Conservation (phyloP, 108 stramenopile genomes). For the Cyclotella sp. region DNA sequence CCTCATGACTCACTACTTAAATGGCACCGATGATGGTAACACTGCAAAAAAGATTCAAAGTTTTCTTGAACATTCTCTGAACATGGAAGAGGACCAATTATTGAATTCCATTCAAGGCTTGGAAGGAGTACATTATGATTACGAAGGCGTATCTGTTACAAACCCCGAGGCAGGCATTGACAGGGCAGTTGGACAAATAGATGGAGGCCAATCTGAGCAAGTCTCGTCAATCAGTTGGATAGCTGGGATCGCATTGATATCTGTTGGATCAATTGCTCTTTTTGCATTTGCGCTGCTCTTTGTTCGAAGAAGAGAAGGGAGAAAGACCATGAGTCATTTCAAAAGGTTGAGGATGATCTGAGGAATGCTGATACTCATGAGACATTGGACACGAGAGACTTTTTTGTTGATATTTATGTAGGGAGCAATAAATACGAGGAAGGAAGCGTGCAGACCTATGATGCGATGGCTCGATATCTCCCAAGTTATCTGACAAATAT, state of each 20-base stretch:
- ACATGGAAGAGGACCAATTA: background rate
- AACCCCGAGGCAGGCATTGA: background rate
- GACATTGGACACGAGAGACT: background rate
- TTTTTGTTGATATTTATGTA: slow-evolving; percentile 2
- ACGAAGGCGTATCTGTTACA: background rate
- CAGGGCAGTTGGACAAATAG: background rate
- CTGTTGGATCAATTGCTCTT: background rate
- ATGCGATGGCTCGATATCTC: too few species aligned
- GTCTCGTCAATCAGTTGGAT: background rate
- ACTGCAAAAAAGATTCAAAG: background rate
- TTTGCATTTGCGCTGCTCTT: background rate
- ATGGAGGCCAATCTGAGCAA: background rate
- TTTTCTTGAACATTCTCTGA: background rate
- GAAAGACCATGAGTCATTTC: background rate
- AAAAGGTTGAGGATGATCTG: background rate
- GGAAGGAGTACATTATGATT: slow-evolving; percentile 2
- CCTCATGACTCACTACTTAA: background rate
- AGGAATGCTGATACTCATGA: background rate
- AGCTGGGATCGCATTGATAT: background rate
- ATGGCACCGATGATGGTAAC: background rate
- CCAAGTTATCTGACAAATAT: too few species aligned
- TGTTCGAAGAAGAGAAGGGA: background rate
- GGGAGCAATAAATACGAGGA: background rate
- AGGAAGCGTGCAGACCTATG: too few species aligned
- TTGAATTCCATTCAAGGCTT: background rate